A percentile compares a stretch with the other conserved stretches of the same genome.
Evolutionary conservation across 1,284 basidiomycete species (phyloP).

Genomic region (Cyathus olla): DNA sequence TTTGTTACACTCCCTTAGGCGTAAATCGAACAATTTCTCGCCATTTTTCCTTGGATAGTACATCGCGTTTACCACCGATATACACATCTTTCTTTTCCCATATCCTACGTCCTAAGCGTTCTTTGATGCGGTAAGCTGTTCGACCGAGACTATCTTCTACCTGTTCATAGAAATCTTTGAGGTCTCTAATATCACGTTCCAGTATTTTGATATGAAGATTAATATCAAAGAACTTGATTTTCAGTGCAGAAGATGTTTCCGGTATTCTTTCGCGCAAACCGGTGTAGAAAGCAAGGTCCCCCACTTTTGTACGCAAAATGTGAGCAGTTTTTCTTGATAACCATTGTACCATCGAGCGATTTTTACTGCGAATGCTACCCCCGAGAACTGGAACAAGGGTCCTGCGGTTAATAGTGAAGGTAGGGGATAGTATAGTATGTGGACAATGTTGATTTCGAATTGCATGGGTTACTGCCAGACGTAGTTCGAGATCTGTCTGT

Average conservation of each 20-base stretch:
- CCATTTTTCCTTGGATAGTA: constrained; percentile 43
- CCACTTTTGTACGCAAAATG: constrained; percentile 57
- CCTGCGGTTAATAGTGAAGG: constrained; percentile 61
- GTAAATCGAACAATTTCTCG: constrained; percentile 42
- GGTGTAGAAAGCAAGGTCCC: constrained; percentile 56
- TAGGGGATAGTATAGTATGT: constrained; percentile 56
- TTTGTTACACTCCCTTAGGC: constrained; percentile 12
- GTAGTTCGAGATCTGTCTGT: constrained; percentile 41
- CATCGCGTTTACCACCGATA: constrained; percentile 38
- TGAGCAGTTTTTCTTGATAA: constrained; percentile 54
- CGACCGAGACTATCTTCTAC: constrained; percentile 59
- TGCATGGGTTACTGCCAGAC: constrained; percentile 1
- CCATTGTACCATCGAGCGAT: constrained; percentile 69
- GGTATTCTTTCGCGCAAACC: constrained; percentile 22
- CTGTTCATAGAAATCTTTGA: constrained; percentile 54
- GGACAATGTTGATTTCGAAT: constrained; percentile 13
- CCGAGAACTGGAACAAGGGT: constrained; percentile 69
- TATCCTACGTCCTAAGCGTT: constrained; percentile 76
- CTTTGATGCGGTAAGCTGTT: constrained; percentile 70
- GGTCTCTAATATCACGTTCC: constrained; percentile 59
- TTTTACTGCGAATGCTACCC: constrained; percentile 65
- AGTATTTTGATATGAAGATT: constrained; percentile 66
- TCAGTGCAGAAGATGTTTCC: background rate
- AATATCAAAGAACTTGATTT: constrained; percentile 60
- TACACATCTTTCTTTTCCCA: constrained; percentile 71